Conservation (phyloP, 495 filamentous ascomycete genomes). For the Penicillium verhagenii region DNA sequence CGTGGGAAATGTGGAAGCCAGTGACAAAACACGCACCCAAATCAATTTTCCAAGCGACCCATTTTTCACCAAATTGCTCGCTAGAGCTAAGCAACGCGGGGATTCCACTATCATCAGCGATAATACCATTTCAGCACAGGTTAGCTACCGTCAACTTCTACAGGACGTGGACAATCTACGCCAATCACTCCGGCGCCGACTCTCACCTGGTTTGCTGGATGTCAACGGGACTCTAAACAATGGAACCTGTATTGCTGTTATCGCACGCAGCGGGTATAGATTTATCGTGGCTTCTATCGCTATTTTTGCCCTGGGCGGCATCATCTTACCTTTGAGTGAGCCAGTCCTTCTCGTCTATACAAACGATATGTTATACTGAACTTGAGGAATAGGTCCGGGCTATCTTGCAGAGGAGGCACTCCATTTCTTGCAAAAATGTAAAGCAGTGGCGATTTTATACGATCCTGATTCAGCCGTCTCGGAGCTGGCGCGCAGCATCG, state of each 20-base stretch:
- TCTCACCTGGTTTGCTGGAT: not conserved
- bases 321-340: not conserved
- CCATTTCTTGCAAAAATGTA: not conserved
- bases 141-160: not conserved
- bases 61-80: not conserved
- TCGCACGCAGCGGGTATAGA: not conserved
- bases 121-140: not conserved
- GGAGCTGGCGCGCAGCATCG: not conserved
- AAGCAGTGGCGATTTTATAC: not conserved
- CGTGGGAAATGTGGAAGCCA: not conserved
- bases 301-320: not conserved
- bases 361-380: not conserved
- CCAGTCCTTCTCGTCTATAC: not conserved
- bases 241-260: not conserved
- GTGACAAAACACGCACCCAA: not conserved
- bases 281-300: not conserved
- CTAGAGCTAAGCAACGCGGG: not conserved
- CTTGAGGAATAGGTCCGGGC: not conserved
- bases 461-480: not conserved
- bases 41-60: not conserved
- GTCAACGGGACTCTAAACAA: not conserved
- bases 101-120: not conserved
- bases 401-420: not conserved
- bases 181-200: not conserved
- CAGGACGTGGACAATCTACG: not conserved